Conservation (phyloP, 768 basidiomycete genomes). For the Candolleomyces eurysporus region DNA sequence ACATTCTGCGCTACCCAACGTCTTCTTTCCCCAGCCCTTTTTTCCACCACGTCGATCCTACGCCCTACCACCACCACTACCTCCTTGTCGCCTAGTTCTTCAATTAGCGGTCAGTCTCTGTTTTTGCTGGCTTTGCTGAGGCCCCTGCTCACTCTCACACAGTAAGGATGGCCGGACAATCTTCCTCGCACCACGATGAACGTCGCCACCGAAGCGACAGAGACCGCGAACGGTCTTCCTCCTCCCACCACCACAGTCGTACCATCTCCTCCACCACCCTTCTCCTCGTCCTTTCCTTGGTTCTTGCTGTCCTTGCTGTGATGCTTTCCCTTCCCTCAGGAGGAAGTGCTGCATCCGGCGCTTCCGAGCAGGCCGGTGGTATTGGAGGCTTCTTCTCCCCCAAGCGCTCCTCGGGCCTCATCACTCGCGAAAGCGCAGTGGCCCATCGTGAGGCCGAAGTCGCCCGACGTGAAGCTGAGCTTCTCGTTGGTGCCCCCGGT, state of each 20-base stretch:
- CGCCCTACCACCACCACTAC: conserved; percentile 52
- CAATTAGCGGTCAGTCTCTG: conserved; percentile 44
- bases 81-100: conserved; percentile 75
- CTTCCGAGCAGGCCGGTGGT: conserved; percentile 45
- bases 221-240: conserved; percentile 51
- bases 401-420: conserved; percentile 77
- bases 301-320: conserved; percentile 84
- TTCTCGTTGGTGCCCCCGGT: conserved; percentile 79
- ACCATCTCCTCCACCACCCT: conserved; percentile 90
- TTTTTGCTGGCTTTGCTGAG: conserved; percentile 3
- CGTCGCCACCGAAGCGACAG: conserved; percentile 52
- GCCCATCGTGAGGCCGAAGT: conserved; percentile 86
- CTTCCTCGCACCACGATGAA: conserved; percentile 76
- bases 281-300: conserved; percentile 80
- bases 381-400: conserved; percentile 76
- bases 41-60: conserved; percentile 64
- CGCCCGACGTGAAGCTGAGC: conserved; percentile 83
- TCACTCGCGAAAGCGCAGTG: conserved; percentile 75
- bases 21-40: conserved; percentile 14
- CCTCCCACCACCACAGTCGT: conserved; percentile 73
- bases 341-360: conserved; percentile 31
- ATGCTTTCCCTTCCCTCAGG: conserved; percentile 82
- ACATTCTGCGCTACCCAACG: conserved; percentile 22
- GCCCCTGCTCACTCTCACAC: conserved; percentile 22
- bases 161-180: conserved; percentile 82